Base-by-base conservation (phyloP, 768 basidiomycete species). In the Daedalea quercina region DNA sequence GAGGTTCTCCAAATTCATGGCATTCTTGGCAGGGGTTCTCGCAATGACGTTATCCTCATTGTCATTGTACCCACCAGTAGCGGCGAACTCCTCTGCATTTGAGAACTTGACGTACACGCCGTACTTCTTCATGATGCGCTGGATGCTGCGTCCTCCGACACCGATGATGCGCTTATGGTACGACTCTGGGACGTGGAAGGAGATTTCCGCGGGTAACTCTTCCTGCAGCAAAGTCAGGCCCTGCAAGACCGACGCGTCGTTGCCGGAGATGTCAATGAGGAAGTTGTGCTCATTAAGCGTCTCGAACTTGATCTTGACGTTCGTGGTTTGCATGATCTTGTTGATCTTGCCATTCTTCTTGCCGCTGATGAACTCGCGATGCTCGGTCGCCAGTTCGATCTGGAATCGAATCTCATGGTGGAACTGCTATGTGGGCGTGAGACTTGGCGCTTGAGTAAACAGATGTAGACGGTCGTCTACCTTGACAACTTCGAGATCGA, bases 341-440 rank as follows among this genome's bases (percentile, higher is more conserved):
- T 97, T 97, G 69, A 97, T 92, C 73, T 99, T 99, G 53, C 95
- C 95, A 63, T 98, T 97, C 78, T 98, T 97, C 77, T 99, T 99
- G 42, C 95, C 95, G 52, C 89, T 90, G 69, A 99, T 96, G 72
- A 98, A 99, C 61, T 99, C 95, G 54, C 94, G 85, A 60, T 98
- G 94, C 67, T 99, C 96, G 67, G 95, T 95, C 41, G 94, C 88
- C 4, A 97, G 81, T 70, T 99, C 96, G 51, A 97, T 92, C 70
- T 97, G 94, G 74, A 98, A 97, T 46, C 93, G 88, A 57, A 98
- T 92, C 72, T 99, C 95, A 64, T 94, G 94, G 61, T 96, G 92
- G 76, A 94, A 97, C 35, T 83, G 75, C 93, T 94, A 59, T 2
- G 1, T 37, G 6, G 1, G 46, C 1, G 22, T 56, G 12, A 57